Percentiles rank a stretch among this genome's conserved stretches.
Evolutionary conservation across 768 basidiomycete species (phyloP).

Genomic region (Podaxis sp.): DNA sequence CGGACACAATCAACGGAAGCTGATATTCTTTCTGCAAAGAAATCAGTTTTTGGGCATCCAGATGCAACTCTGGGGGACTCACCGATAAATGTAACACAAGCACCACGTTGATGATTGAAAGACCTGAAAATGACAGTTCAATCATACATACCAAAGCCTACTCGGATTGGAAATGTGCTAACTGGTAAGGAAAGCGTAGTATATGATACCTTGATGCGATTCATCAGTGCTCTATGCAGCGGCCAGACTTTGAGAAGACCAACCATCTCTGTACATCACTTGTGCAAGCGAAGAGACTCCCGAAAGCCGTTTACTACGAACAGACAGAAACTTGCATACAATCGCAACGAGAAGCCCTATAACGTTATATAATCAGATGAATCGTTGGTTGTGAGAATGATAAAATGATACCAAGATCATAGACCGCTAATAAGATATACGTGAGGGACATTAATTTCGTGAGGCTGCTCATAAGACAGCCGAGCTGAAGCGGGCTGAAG

Average conservation of each 20-base stretch:
- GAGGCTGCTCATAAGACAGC: background rate
- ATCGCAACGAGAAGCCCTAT: conserved; percentile 1
- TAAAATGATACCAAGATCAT: background rate
- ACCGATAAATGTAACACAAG: background rate
- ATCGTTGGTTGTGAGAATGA: background rate
- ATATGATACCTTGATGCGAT: background rate
- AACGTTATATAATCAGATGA: background rate
- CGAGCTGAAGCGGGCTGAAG: background rate
- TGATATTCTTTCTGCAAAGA: background rate
- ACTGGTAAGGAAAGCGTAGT: conserved; percentile 2
- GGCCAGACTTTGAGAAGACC: too few relatives aligned
- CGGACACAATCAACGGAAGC: background rate
- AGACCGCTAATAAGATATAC: background rate
- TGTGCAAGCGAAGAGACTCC: background rate
- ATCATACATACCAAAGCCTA: background rate
- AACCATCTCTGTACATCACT: conserved; percentile 7
- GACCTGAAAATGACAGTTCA: background rate
- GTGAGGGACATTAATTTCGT: background rate
- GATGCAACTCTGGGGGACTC: background rate
- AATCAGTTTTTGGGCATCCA: background rate
- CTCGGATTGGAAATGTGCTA: background rate
- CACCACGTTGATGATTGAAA: conserved; percentile 5
- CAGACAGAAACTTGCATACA: background rate
- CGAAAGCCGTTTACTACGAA: background rate
- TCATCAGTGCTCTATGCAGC: too few relatives aligned